Evolutionary conservation across 208 protist genomes (phyloP).

Genomic region (Borovskyia barvae): DNA sequence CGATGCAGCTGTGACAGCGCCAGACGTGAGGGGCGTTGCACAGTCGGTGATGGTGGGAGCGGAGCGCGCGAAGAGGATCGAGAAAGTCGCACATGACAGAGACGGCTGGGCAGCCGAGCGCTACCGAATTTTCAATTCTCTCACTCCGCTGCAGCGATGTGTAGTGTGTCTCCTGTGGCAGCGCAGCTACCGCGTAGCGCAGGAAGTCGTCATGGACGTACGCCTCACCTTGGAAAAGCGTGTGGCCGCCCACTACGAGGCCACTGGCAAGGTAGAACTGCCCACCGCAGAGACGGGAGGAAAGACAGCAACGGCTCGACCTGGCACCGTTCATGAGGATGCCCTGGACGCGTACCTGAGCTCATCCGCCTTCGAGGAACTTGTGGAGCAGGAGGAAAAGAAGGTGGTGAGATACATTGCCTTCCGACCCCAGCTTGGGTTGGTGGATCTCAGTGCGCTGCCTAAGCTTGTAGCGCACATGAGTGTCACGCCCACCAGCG

Average conservation of each 20-base stretch:
- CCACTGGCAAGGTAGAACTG: constrained; percentile 6
- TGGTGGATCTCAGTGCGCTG: constrained; percentile 66
- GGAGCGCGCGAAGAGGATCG: background rate
- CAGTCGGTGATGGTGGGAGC: background rate
- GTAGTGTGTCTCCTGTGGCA: constrained; percentile 77
- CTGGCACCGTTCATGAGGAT: constrained; percentile 16
- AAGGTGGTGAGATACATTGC: constrained; percentile 30
- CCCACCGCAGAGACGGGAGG: background rate
- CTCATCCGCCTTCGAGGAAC: constrained; percentile 31
- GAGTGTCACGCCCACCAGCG: constrained; percentile 23
- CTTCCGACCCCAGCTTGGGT: constrained; percentile 48
- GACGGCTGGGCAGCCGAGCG: constrained; percentile 33
- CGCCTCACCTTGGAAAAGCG: constrained; percentile 27
- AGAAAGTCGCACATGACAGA: background rate
- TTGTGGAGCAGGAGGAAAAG: constrained; percentile 36
- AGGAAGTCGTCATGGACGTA: constrained; percentile 51
- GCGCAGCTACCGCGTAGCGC: constrained; percentile 29
- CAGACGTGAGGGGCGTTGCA: too few relatives aligned
- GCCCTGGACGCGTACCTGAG: constrained; percentile 39
- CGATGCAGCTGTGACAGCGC: background rate
- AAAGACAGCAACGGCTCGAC: background rate
- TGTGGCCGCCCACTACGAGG: constrained; percentile 12
- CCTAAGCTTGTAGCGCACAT: constrained; percentile 54
- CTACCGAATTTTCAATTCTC: constrained; percentile 35
- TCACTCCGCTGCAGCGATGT: constrained; percentile 66